These are phyloP conservation scores for Patellaria atrata DNA, from an alignment of 495 filamentous ascomycete species.

Conservation along the genomic window DNA sequence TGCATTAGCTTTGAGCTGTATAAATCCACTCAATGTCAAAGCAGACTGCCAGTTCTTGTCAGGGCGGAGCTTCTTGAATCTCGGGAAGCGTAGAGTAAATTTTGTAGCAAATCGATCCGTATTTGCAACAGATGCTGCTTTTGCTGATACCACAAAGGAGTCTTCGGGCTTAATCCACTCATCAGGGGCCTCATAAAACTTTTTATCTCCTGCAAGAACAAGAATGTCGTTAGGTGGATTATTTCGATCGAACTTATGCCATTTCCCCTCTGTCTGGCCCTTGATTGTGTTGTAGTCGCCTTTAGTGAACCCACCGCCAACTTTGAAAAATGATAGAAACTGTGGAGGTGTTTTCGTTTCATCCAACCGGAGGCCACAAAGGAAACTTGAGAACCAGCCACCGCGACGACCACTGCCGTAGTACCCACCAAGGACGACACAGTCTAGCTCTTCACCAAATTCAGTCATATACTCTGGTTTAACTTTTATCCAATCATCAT, in stretches of 20 bases:
- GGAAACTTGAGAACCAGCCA: conserved; percentile 66
- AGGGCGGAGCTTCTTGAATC: conserved; percentile 67
- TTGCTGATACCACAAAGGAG: conserved; percentile 75
- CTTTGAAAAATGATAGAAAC: conserved; percentile 88
- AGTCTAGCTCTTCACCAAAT: conserved; percentile 86
- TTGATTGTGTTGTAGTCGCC: conserved; percentile 71
- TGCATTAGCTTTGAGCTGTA: conserved; percentile 51
- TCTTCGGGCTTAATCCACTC: conserved; percentile 87
- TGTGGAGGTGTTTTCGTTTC: conserved; percentile 56
- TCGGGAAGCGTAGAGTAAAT: conserved; percentile 76
- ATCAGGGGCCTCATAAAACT: conserved; percentile 69
- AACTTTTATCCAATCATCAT: conserved; percentile 97
- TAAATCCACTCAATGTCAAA: conserved; percentile 62
- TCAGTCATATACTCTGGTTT: conserved; percentile 98
- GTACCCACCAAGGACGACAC: conserved; percentile 82
- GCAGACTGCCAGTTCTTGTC: conserved; percentile 78
- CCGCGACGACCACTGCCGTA: conserved; percentile 79
- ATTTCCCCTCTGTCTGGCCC: conserved; percentile 79
- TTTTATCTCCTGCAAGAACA: conserved; percentile 55
- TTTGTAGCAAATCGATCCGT: conserved; percentile 67
- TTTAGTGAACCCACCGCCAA: conserved; percentile 80
- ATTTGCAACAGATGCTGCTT: conserved; percentile 64
- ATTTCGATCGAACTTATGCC: conserved; percentile 70
- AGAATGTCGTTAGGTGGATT: conserved; percentile 68
- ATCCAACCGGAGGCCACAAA: conserved; percentile 72